Base-by-base conservation (phyloP, 495 filamentous ascomycete species). In the Aspergillus bridgeri region DNA sequence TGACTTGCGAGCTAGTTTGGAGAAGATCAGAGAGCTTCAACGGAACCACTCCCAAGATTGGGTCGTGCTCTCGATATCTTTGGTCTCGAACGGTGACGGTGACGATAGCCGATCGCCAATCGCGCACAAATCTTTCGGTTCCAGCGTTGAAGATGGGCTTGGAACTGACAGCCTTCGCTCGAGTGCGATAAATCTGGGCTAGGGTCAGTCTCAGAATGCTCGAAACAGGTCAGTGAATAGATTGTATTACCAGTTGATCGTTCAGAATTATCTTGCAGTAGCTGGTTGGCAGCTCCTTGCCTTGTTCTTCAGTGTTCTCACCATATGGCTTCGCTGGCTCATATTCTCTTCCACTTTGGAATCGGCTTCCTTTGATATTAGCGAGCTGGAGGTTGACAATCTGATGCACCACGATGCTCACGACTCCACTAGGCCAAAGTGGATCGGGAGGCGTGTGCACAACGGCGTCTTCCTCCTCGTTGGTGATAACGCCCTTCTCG, bases 111-210 rank as follows among this genome's bases (percentile, higher is more conserved):
- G 88, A 92, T 48, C 91, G 81, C 93, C 93, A 98, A 69, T 98
- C 93, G 13, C 93, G 86, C n/a, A 97, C 80, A 63, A 98, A 98
- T 3, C 89, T 82, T 67, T 98, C 93, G 6, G 92, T 96, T 38
- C 93, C 93, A 15, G 93, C 92, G 62, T 97, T 96, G 77, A 96
- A 98, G 60, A 97, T 96, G 9, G 93, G 93, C 71, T 92, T 92
- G 47, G 89, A 92, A 60, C 89, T 95, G 13, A 96, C 86, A 23
- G 90, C 91, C 74, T 98, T 97, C 20, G 88, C 79, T 61, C 93
- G 85, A 27, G 93, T 98, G 60, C 91, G 89, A 75, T 96, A 98
- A 50, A 92, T 66, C 80, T 83, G 58, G 43, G 46, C 2, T 48
- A 42, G 18, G 15, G 20, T 62, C 43, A 56, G 48, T 22, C 49